Evolutionary conservation across 768 basidiomycete species (phyloP).

Genomic region (Boletellus ananas): DNA sequence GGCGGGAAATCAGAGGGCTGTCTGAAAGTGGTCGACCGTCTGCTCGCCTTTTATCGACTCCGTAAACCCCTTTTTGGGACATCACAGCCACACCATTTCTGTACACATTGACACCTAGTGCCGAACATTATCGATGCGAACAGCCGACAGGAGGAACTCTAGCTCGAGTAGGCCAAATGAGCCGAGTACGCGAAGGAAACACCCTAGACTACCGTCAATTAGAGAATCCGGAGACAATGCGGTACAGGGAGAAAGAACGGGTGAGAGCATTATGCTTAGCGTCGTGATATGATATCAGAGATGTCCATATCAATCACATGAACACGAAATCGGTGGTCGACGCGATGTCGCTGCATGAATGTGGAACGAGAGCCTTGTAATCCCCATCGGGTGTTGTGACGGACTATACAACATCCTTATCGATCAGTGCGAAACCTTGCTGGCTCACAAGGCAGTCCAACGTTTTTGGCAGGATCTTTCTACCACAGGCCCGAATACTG

Average conservation of each 20-base stretch:
- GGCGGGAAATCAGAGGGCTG: slow-evolving; percentile 7
- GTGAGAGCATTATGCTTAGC: slow-evolving; percentile 1
- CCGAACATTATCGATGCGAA: not conserved
- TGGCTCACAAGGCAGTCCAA: not conserved
- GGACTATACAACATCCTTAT: not conserved
- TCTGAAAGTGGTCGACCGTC: not conserved
- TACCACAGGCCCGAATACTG: too few species aligned
- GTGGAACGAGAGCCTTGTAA: too few species aligned
- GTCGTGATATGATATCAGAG: not conserved
- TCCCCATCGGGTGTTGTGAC: too few species aligned
- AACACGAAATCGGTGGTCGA: too few species aligned
- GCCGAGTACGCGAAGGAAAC: not conserved
- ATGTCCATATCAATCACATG: not conserved
- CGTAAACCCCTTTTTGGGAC: slow-evolving; percentile 14
- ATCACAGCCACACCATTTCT: slow-evolving; percentile 11
- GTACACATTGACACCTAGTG: too few species aligned
- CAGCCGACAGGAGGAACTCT: not conserved
- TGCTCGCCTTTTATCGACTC: slow-evolving; percentile 16
- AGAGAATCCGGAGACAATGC: slow-evolving; percentile 21
- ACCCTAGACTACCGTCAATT: not conserved
- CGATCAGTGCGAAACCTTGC: not conserved
- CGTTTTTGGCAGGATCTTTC: not conserved
- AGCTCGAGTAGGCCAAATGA: not conserved
- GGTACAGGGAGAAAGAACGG: slow-evolving; percentile 27
- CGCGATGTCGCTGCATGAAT: too few species aligned